Base-by-base conservation (phyloP, 2,329 filamentous ascomycete species). In the Colletotrichum limetticola region DNA sequence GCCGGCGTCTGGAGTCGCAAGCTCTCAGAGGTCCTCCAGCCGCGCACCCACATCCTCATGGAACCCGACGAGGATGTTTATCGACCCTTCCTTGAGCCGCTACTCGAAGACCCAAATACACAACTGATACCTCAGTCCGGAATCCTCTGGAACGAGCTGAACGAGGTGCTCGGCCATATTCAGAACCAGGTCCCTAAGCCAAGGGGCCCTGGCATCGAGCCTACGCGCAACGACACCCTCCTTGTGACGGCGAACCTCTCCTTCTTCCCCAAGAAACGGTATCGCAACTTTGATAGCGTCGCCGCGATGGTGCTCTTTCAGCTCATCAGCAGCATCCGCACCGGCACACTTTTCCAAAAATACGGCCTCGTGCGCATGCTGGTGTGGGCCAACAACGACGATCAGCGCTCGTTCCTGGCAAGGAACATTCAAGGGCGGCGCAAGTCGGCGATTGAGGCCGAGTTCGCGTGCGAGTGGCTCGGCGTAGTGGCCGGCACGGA, bases 321-420 rank as follows among this genome's bases (percentile, higher is more conserved):
- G 78, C 87, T 94, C 70, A 85, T 92, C 76, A 84, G 82, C 56
- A 86, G 88, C 63, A 89, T 93, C 67, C 86, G 90, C 74, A 83
- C 86, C 2, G 86, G 90, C 62, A 82, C 85, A 0, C 85, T 92
- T 0, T 90, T 97, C 76, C 93, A 98, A 77, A 85, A 86, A 32
- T 95, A 95, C 79, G 96, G 96, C 3, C 88, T 92, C 22, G 91
- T 97, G 3, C 91, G 95, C 61, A 92, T 96, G 85, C 86, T 98
- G 1, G 79, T 95, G 52, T 95, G 95, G 91, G 78, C 91, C 4
- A 87, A 89, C 1, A 85, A 91, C 56, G 84, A 88, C 0, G 92
- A 94, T 68, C 90, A 90, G 75, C 77, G 82, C 7, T 74, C 80
- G 1, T 76, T 94, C 1, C 71, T 98, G 8, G 93, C 95, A 0